Percentiles rank a stretch among this genome's conserved stretches.
These are phyloP conservation scores for Syncephalastrum sp. DNA, from an alignment of 371 early-diverging fungal genomes.

Conservation along the genomic window DNA sequence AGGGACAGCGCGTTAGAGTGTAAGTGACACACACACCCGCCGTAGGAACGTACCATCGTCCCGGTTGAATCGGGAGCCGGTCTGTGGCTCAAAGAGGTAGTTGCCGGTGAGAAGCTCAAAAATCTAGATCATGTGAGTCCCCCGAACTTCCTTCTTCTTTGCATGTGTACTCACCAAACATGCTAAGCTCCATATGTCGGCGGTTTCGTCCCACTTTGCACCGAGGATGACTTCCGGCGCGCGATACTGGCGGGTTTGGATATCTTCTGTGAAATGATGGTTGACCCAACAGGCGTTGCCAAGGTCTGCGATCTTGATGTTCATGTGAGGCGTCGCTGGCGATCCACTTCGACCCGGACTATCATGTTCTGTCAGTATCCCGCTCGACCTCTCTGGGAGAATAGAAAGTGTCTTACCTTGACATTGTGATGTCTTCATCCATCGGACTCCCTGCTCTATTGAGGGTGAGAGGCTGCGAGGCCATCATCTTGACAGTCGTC, in stretches of 20 bases:
- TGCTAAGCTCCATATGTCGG: slow-evolving; percentile 97
- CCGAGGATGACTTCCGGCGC: slow-evolving; percentile 98
- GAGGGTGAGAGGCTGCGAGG: slow-evolving; percentile 32
- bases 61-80: slow-evolving; percentile 77
- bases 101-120: slow-evolving; percentile 94
- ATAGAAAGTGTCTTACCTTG: too few relatives aligned
- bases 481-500: slow-evolving; percentile 27
- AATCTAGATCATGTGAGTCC: slow-evolving; percentile 29
- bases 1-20: not conserved
- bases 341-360: too few relatives aligned
- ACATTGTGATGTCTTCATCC: too few relatives aligned
- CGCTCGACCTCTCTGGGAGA: too few relatives aligned
- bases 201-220: slow-evolving; percentile 85
- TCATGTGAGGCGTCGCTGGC: slow-evolving; percentile 24
- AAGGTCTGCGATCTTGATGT: slow-evolving; percentile 95
- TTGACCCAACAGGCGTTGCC: slow-evolving; percentile 98
- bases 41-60: slow-evolving; percentile 74
- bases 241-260: slow-evolving; percentile 98
- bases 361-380: too few relatives aligned
- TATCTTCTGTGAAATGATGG: slow-evolving; percentile 94
- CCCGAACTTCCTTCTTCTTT: not conserved
- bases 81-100: slow-evolving; percentile 92
- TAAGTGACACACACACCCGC: not conserved
- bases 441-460: too few relatives aligned
- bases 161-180: slow-evolving; percentile 71